Conservation (phyloP, 345 rosid genomes). For the Cardiospermum halicacabum region DNA sequence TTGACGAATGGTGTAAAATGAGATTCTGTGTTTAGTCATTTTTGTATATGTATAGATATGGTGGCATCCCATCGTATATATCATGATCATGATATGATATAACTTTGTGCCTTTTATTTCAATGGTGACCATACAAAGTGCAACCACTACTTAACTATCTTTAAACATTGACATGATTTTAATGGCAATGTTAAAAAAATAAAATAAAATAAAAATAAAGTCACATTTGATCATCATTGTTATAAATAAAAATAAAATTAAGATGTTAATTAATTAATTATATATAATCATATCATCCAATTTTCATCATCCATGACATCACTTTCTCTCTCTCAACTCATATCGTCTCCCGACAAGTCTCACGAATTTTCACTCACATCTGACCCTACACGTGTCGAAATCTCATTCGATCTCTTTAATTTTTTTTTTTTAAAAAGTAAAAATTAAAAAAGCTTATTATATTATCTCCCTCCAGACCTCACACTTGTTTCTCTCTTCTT, state of each 20-base stretch:
- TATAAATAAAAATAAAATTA: background rate
- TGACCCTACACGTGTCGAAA: conserved; percentile 47
- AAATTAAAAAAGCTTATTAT: conserved; percentile 14
- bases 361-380: conserved; percentile 21
- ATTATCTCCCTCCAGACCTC: conserved; percentile 18
- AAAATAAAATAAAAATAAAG: background rate
- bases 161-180: background rate
- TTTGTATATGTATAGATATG: background rate
- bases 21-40: background rate
- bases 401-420: too few species aligned
- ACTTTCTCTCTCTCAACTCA: conserved; percentile 34
- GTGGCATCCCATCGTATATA: conserved; percentile 8
- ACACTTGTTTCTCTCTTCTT: conserved; percentile 16
- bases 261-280: too few species aligned
- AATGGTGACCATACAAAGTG: conserved; percentile 9
- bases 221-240: too few species aligned
- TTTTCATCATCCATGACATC: conserved; percentile 56
- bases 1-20: background rate
- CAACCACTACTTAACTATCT: background rate
- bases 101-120: conserved; percentile 1
- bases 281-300: conserved; percentile 32
- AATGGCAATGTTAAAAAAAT: background rate
- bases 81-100: background rate
- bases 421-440: too few species aligned
- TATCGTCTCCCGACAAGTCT: conserved; percentile 48